Conservation (phyloP, 176 grass and related monocot species). For the Oryza coarctata region DNA sequence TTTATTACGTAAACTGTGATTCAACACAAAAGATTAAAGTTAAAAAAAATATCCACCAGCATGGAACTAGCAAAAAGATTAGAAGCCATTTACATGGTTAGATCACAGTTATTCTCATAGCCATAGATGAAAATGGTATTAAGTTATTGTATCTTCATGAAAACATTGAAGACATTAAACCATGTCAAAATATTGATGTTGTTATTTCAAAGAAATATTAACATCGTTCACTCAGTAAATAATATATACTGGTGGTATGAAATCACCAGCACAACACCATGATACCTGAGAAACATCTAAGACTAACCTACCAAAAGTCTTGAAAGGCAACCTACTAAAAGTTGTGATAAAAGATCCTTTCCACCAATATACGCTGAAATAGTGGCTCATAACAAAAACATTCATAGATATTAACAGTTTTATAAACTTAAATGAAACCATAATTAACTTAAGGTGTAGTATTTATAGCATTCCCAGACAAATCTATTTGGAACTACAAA, state of each 20-base stretch:
- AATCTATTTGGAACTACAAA: neutral
- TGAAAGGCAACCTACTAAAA: neutral
- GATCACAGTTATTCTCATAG: constrained; percentile 14
- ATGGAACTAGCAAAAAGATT: constrained; percentile 8
- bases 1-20: constrained; percentile 89
- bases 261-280: constrained; percentile 13
- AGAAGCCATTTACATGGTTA: constrained; percentile 21
- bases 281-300: constrained; percentile 2
- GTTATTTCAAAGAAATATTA: neutral
- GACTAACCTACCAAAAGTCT: neutral
- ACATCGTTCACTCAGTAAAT: neutral
- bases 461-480: neutral
- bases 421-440: neutral
- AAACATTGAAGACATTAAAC: neutral
- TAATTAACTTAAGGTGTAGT: neutral
- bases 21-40: constrained; percentile 27
- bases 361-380: neutral
- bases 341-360: neutral
- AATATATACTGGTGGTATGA: neutral
- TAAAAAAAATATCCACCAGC: constrained; percentile 17
- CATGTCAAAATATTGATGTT: constrained; percentile 6
- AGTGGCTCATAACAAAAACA: neutral
- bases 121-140: constrained; percentile 5
- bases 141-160: neutral
- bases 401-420: neutral